Base-by-base conservation (phyloP, 768 basidiomycete genomes). In the Leccinum broughii region DNA sequence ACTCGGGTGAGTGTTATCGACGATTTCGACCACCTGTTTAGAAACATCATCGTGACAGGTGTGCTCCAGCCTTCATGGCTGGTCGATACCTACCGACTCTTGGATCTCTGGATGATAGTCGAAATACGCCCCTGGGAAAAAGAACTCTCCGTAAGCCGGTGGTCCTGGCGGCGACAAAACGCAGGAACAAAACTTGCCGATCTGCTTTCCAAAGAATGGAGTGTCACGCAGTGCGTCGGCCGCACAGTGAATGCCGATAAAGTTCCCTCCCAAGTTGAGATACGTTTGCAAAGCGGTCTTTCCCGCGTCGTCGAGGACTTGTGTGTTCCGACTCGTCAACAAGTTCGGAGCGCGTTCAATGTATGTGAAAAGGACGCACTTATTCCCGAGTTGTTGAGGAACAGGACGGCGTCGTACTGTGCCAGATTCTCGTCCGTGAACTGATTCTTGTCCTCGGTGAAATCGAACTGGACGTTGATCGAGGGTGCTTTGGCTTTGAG, bases 21-120 rank as follows among this genome's bases (percentile, higher is more conserved):
- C 57, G 4, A 89, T 80, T 46, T 84, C 71, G 55, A 91, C 83
- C 1, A 81, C 88, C 85, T 86, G 63, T 37, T 17, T 51, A 30
- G 17, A 22, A 58, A 13, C 34, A 50, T 60, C 32, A 58, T 5
- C 2, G 6, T 17, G 50, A 55, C 5, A n/a, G 46, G 49, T 17
- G 17, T 17, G 20, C 60, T 3, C 17, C 51, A 13, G 34, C 39
- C 0, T 50, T 48, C 15, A 39, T 44, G 46, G n/a, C 5, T 32
- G 34, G 32, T 8, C 39, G 35, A 52, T 20, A 52, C 60, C 83
- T 58, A 89, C 89, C 52, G 88, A 88, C 54, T 81, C 77, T 70
- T 88, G 86, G 13, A 91, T 70, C 0, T 72, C 76, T 0, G 89
- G 83, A 64, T 92, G 90, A 70, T 88, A 87, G 66, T 89, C 86